Percentiles rank a stretch among this genome's conserved stretches.
Conservation (phyloP, 768 basidiomycete species). For the Trametes elegans region DNA sequence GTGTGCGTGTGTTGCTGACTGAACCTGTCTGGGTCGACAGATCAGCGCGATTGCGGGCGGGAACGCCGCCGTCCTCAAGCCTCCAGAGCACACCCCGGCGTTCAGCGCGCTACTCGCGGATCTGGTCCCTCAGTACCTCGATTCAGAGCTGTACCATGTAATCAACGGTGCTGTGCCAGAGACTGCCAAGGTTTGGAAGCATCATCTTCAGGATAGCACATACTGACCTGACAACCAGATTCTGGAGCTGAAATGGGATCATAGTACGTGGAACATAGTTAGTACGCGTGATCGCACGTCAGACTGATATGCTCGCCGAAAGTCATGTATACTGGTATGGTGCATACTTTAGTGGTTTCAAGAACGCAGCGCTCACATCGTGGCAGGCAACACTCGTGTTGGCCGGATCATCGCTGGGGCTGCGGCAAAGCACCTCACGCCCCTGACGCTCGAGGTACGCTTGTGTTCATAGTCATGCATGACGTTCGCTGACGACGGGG, state of each 20-base stretch:
- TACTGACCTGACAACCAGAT: conserved; percentile 39
- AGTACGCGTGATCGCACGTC: background rate
- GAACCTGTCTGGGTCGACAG: conserved; percentile 3
- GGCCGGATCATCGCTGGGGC: conserved; percentile 67
- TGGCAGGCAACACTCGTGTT: conserved; percentile 43
- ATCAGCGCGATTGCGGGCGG: conserved; percentile 76
- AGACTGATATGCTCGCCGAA: background rate
- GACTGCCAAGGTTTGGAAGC: conserved; percentile 48
- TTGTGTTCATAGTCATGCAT: background rate
- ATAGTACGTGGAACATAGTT: conserved; percentile 34
- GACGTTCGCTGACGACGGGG: no score
- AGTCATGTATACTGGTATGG: conserved; percentile 59
- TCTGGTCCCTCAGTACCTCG: conserved; percentile 72
- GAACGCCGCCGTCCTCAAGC: conserved; percentile 67
- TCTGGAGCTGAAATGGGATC: conserved; percentile 66
- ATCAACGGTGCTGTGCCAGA: conserved; percentile 69
- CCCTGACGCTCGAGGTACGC: conserved; percentile 56
- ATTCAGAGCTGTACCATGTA: conserved; percentile 57
- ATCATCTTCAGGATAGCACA: background rate
- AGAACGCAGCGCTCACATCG: conserved; percentile 38
- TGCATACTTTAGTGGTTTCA: conserved; percentile 44
- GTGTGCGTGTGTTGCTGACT: background rate
- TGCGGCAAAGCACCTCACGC: conserved; percentile 79
- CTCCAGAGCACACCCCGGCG: conserved; percentile 64
- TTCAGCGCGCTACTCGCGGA: conserved; percentile 59